Evolutionary conservation across 129 eudicot species (phyloP), one percentile per base, ranked within the genome.

Genomic region (Lactuca saligna): DNA sequence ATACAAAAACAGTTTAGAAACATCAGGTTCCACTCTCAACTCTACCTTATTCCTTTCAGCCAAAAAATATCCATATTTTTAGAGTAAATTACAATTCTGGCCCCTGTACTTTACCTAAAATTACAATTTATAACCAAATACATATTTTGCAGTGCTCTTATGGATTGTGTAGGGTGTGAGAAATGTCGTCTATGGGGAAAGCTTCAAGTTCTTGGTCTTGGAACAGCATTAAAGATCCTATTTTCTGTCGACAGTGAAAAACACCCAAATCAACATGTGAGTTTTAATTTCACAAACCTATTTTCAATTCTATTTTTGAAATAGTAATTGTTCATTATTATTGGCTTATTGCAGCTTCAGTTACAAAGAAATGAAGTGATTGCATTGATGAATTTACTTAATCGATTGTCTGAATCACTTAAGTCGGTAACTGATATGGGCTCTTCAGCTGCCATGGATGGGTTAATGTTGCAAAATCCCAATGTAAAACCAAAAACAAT

Each of bases 131-230:
- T 65, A 55, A 55, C 66, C 17, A 9, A 44, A 42, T 72, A 68
- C 60, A 66, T 20, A 20, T 75, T 16, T 77, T 75, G 71, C 90
- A 91, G 97, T 82, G 91, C 96, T 42, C 81, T 91, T 69, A 91
- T 91, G 96, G 97, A 91, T 65, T 91, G 97, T 88, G 96, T 91
- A 42, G 96, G 96, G 74, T 91, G 97, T 54, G 97, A 91, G 61
- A 91, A 91, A 73, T 91, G 97, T 55, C 94, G 96, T n/a, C 87
- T 91, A 3, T 91, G 97, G 97, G 97, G 97, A 57, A 91, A 91
- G 72, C 91, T 91, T 63, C 97, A 91, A 80, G 89, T 88, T 66
- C 97, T 88, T 79, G 97, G 97, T 70, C 94, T 91, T 34, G 95
- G 96, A 34, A 91, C 97, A 55, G 97, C 97, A 10, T 69, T 91